phyloP scores from a whole-genome alignment of 768 basidiomycete species.

The Lanmaoa rubissima region DNA sequence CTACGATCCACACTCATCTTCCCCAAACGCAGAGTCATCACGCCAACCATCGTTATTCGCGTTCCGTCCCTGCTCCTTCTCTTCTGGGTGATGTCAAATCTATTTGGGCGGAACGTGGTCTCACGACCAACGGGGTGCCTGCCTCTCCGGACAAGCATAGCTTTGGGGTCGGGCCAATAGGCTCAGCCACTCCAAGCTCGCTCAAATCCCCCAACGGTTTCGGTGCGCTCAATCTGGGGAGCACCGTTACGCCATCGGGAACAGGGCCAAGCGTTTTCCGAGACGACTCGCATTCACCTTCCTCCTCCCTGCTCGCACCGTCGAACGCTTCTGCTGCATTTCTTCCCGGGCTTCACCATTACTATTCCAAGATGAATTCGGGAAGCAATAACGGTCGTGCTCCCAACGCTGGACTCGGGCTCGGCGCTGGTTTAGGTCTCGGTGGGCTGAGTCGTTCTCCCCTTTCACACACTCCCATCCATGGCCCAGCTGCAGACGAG shows the following conservation, averaged over 20 bases:
- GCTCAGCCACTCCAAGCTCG: conserved; percentile 49
- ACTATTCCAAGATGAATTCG: conserved; percentile 55
- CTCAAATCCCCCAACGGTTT: conserved; percentile 47
- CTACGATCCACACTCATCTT: conserved; percentile 9
- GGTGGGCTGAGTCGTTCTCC: conserved; percentile 31
- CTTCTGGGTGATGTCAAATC: conserved; percentile 73
- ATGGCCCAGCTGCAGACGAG: conserved; percentile 28
- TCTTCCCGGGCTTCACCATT: conserved; percentile 66
- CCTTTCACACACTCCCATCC: conserved; percentile 28
- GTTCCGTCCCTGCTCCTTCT: conserved; percentile 77
- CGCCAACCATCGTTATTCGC: conserved; percentile 67
- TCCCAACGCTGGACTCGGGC: conserved; percentile 18
- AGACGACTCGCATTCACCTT: conserved; percentile 36
- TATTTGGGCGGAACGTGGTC: conserved; percentile 71
- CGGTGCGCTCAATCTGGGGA: conserved; percentile 22
- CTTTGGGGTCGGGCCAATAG: conserved; percentile 27
- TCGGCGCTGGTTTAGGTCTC: conserved; percentile 22
- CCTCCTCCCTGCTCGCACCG: conserved; percentile 45
- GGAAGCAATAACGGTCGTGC: conserved; percentile 29
- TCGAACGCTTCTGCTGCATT: conserved; percentile 84
- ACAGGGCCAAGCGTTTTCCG: conserved; percentile 28
- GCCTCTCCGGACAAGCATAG: conserved; percentile 36
- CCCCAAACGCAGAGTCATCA: conserved; percentile 24
- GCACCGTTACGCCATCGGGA: conserved; percentile 5
- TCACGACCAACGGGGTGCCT: conserved; percentile 30